phyloP scores from a whole-genome alignment of 2,329 filamentous ascomycete species.

The Cladosporium phlei region DNA sequence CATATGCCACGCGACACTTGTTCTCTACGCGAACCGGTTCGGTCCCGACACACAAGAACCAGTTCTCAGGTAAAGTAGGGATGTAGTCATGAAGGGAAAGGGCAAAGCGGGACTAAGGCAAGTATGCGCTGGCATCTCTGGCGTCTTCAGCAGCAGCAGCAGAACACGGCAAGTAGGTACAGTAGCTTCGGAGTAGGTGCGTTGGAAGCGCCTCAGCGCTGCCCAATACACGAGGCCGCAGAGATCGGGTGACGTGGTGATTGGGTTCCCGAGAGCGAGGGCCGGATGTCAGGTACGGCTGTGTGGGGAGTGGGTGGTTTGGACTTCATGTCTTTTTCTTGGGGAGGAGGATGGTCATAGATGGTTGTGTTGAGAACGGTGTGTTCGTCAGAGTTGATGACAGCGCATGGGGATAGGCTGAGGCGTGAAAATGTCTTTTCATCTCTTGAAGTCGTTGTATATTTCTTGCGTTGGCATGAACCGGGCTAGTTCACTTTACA shows the following conservation, averaged over 20 bases:
- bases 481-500: too few species aligned
- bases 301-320: constrained; percentile 9
- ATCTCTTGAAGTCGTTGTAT: too few species aligned
- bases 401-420: not conserved
- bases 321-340: constrained; percentile 12
- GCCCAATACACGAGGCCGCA: constrained; percentile 13
- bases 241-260: constrained; percentile 9
- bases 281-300: constrained; percentile 9
- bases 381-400: too few species aligned
- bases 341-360: constrained; percentile 5
- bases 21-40: not conserved
- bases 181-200: not conserved
- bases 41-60: not conserved
- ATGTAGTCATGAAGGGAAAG: too few species aligned
- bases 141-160: too few species aligned
- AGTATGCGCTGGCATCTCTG: constrained; percentile 9
- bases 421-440: too few species aligned
- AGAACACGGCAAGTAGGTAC: too few species aligned
- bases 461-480: too few species aligned
- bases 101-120: constrained; percentile 1
- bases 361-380: not conserved
- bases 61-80: not conserved
- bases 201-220: constrained; percentile 1
- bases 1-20: not conserved
- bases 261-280: constrained; percentile 8